Conservation (phyloP, 495 filamentous ascomycete genomes). For the Copromyces sp. region DNA sequence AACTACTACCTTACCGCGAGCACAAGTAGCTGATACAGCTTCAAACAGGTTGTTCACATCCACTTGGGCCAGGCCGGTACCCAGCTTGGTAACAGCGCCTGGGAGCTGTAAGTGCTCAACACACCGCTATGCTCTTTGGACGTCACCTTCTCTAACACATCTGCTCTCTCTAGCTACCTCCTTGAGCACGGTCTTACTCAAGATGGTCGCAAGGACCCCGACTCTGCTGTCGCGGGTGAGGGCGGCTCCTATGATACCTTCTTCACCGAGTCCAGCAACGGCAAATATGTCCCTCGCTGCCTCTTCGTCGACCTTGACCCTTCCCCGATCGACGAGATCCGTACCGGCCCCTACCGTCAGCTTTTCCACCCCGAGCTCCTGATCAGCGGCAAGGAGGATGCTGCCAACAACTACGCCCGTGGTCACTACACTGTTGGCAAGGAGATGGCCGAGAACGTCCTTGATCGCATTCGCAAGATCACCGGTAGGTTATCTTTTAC, state of each 20-base stretch:
- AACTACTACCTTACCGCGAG: not conserved
- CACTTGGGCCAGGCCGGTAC: slow-evolving; percentile 89
- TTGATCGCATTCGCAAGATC: slow-evolving; percentile 78
- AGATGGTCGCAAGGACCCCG: slow-evolving; percentile 62
- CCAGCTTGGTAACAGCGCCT: slow-evolving; percentile 89
- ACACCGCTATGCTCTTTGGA: slow-evolving; percentile 22
- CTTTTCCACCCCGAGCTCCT: slow-evolving; percentile 84
- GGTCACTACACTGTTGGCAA: slow-evolving; percentile 92
- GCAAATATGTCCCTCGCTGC: slow-evolving; percentile 85
- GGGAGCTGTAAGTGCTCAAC: slow-evolving; percentile 73
- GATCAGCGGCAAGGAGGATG: slow-evolving; percentile 89
- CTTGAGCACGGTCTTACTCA: slow-evolving; percentile 79
- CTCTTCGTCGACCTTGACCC: slow-evolving; percentile 87
- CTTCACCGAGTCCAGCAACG: slow-evolving; percentile 76
- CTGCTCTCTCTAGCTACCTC: slow-evolving; percentile 52
- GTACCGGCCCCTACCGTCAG: slow-evolving; percentile 70
- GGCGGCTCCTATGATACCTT: slow-evolving; percentile 79
- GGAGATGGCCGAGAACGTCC: slow-evolving; percentile 74
- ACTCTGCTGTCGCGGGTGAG: slow-evolving; percentile 49
- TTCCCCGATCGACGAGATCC: slow-evolving; percentile 86
- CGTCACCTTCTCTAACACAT: slow-evolving; percentile 6
- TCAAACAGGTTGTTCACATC: slow-evolving; percentile 66
- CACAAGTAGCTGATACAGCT: slow-evolving; percentile 8
- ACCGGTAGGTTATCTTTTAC: slow-evolving; percentile 42
- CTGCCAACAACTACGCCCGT: slow-evolving; percentile 91